Evolutionary conservation across 2,329 filamentous ascomycete species (phyloP).

Genomic region (Tolypocladium inflatum): DNA sequence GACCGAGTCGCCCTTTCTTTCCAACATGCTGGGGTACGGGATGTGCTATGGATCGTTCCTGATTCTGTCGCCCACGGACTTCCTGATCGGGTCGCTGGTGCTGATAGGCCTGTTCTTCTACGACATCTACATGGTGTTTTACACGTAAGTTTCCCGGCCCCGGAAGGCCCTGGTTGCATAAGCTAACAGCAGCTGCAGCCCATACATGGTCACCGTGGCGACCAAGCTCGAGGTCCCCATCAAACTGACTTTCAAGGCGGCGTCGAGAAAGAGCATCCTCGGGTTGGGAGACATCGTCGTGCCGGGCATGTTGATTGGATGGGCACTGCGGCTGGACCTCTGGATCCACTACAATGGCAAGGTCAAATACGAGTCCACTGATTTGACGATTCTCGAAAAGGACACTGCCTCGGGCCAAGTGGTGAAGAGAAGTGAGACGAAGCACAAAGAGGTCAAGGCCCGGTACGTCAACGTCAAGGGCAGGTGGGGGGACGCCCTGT

Average conservation of each 20-base stretch:
- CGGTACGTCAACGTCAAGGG: constrained; percentile 53
- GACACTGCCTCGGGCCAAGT: constrained; percentile 21
- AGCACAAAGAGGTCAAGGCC: constrained; percentile 39
- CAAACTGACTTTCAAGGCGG: constrained; percentile 69
- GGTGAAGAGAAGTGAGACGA: constrained; percentile 24
- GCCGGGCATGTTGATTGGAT: constrained; percentile 80
- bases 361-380: constrained; percentile 35
- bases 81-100: constrained; percentile 70
- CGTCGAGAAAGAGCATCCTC: constrained; percentile 68
- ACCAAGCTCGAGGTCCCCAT: constrained; percentile 86
- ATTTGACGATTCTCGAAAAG: constrained; percentile 23
- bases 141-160: constrained; percentile 45
- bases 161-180: no score
- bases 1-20: constrained; percentile 48
- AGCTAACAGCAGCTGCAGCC: constrained; percentile 30
- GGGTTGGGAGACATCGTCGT: constrained; percentile 91
- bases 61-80: constrained; percentile 81
- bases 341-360: constrained; percentile 72
- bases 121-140: constrained; percentile 89
- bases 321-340: constrained; percentile 85
- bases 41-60: constrained; percentile 79
- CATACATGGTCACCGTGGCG: constrained; percentile 80
- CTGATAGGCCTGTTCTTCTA: constrained; percentile 81
- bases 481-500: constrained; percentile 76
- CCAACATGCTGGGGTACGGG: constrained; percentile 78